Evolutionary conservation across 495 filamentous ascomycete species (phyloP), one percentile per base, ranked within the genome.

Genomic region (Aspergillus heteromorphus): DNA sequence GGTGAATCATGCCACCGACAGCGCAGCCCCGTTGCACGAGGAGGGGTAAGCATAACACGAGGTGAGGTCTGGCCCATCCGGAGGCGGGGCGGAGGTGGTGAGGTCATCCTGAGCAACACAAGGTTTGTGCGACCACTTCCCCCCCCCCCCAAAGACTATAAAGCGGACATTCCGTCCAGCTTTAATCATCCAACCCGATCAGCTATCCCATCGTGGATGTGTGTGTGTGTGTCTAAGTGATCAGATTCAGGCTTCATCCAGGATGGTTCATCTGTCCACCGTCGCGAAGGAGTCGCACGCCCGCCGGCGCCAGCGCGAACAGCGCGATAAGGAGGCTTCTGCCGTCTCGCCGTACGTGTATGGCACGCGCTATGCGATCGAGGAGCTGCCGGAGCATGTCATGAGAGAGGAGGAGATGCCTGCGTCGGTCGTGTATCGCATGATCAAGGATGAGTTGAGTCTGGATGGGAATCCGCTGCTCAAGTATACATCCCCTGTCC

Each of bases 401-500:
- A 91, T 92, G 84, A 85, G 87, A 25, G 86, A 91, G 60, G 59
- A 65, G 13, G 86, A 89, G 68, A 90, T 90, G 87, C 87, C 87
- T 27, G 84, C 81, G 57, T 86, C 89, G 52, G 78, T 89, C 11
- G 88, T 87, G 8, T 89, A 91, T 64, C 83, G 87, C 49, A 86
- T 92, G 86, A 92, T 93, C 71, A 88, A 87, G 71, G 88, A 93
- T 64, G 87, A 93, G 59, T 65, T 92, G 62, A 87, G 83, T 57
- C 70, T 92, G 56, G 91, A 96, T 67, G 88, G 88, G n/a, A 95
- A 91, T 53, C 87, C 88, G 10, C 87, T 87, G 75, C 76, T 89
- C 50, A 89, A 91, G 81, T 85, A 77, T 59, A 81, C 67, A 11
- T 52, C 53, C 21, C 27, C 18, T 19, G n/a, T n/a, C n/a, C n/a